Evolutionary conservation across 768 basidiomycete genomes (phyloP), one percentile per base, ranked within the genome.

Genomic region (Xerocomellus amylosporus): DNA sequence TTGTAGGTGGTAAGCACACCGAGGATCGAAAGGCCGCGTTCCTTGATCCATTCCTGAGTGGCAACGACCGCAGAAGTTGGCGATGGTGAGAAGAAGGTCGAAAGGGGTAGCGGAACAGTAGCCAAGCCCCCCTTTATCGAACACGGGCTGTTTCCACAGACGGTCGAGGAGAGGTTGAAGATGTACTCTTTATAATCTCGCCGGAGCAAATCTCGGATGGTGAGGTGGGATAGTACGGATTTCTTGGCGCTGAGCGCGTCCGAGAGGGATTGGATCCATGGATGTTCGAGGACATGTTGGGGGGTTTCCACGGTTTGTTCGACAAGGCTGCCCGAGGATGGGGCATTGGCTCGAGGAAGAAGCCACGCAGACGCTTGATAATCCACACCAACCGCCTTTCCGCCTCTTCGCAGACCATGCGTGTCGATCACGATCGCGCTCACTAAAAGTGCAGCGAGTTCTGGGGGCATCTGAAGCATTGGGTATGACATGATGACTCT

Each of bases 151-250:
- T 69, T 55, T 44, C 54, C 57, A 22, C 51, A 47, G 34, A 70
- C 44, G 31, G 57, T 46, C 12, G 59, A 17, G 2, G 75, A 65
- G 3, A 85, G 78, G 0, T 74, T 70, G 54, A 83, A 70, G 1
- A 70, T 66, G 64, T 93, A 96, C 59, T 96, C 86, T 69, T 99
- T 98, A 77, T 94, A 99, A 72, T 99, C 97, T n/a, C 97, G 76
- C 13, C 93, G 79, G 5, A 99, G 79, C 19, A 98, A 81, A 64
- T 98, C 93, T 52, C 81, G 77, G 0, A 84, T 82, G 8, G 73
- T 74, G 17, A 98, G 77, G 57, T 84, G 79, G 2, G 82, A 80
- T 9, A 98, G 75, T 54, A 86, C 81, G 4, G 63, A 61, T 67
- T 98, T 99, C 72, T 82, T 82, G 2, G 55, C 42, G 26, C 3